phyloP scores from a whole-genome alignment of 768 basidiomycete genomes.

The Kwoniella europaea region DNA sequence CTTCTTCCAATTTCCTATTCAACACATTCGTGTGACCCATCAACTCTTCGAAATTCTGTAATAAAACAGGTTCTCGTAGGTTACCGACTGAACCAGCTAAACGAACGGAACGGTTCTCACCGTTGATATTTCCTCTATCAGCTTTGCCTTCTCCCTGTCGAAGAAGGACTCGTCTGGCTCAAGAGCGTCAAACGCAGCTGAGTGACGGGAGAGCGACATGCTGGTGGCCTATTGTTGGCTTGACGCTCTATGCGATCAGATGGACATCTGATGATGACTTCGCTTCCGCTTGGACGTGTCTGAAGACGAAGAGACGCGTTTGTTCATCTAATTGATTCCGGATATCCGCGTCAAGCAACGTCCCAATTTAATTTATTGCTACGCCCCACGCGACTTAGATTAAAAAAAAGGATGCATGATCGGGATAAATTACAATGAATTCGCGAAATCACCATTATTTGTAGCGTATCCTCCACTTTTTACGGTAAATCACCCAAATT shows the following conservation, averaged over 20 bases:
- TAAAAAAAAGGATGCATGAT: slow-evolving; percentile 5
- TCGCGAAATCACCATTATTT: not conserved
- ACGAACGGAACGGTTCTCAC: slow-evolving; percentile 31
- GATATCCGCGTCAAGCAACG: not conserved
- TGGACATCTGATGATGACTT: not conserved
- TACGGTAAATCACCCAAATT: not conserved
- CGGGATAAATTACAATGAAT: slow-evolving; percentile 13
- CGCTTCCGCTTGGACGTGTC: not conserved
- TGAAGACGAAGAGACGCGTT: not conserved
- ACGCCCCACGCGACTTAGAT: slow-evolving; percentile 1
- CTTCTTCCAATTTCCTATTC: slow-evolving; percentile 91
- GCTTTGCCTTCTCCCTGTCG: slow-evolving; percentile 50
- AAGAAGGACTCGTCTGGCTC: slow-evolving; percentile 44
- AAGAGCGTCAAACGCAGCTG: slow-evolving; percentile 20
- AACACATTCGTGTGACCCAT: slow-evolving; percentile 81
- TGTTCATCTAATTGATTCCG: not conserved
- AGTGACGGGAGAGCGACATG: slow-evolving; percentile 27
- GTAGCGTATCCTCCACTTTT: not conserved
- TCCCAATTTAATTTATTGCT: not conserved
- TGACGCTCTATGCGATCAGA: not conserved
- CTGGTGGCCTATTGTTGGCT: not conserved
- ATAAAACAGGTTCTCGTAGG: not conserved
- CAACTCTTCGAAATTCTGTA: slow-evolving; percentile 83
- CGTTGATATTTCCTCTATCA: slow-evolving; percentile 53
- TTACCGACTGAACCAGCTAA: not conserved